Percentiles rank a stretch among this genome's conserved stretches.
Evolutionary conservation across 257 asterid species (phyloP).

Genomic region (Euphrasia confusa): DNA sequence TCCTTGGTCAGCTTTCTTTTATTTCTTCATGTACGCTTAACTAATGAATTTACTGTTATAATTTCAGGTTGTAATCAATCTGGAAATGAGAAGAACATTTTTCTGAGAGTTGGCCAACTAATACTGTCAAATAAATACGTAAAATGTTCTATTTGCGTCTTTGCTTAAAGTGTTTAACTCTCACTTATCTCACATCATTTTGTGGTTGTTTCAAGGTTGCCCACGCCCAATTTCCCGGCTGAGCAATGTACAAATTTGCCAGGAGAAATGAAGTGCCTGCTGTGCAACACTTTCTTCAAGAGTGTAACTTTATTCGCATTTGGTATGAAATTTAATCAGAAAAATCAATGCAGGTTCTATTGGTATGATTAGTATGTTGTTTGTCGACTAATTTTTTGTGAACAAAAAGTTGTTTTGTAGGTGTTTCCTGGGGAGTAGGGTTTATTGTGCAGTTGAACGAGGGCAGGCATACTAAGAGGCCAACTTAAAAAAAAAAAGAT

Average conservation of each 20-base stretch:
- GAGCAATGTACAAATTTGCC: constrained; percentile 41
- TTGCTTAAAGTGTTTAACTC: constrained; percentile 10
- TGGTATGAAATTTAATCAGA: no score
- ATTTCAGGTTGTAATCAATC: constrained; percentile 43
- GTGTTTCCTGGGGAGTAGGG: no score
- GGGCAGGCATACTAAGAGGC: no score
- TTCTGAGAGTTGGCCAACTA: constrained; percentile 33
- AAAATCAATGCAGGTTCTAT: no score
- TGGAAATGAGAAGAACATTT: constrained; percentile 29
- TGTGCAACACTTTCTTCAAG: constrained; percentile 68
- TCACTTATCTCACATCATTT: constrained; percentile 29
- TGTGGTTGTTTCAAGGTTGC: constrained; percentile 31
- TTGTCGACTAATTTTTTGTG: no score
- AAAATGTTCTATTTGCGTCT: constrained; percentile 10
- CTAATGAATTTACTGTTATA: constrained; percentile 17
- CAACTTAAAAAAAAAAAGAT: no score
- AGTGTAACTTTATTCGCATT: no score
- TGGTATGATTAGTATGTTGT: no score
- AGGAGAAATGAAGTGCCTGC: constrained; percentile 60
- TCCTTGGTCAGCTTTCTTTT: constrained; percentile 16
- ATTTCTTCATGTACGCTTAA: constrained; percentile 11
- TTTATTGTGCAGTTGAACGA: no score
- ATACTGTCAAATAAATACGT: constrained; percentile 47
- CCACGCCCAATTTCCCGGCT: constrained; percentile 31
- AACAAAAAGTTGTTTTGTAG: no score